Evolutionary conservation across 805 yeast species (phyloP).

Genomic region (Metschnikowia gruessii): DNA sequence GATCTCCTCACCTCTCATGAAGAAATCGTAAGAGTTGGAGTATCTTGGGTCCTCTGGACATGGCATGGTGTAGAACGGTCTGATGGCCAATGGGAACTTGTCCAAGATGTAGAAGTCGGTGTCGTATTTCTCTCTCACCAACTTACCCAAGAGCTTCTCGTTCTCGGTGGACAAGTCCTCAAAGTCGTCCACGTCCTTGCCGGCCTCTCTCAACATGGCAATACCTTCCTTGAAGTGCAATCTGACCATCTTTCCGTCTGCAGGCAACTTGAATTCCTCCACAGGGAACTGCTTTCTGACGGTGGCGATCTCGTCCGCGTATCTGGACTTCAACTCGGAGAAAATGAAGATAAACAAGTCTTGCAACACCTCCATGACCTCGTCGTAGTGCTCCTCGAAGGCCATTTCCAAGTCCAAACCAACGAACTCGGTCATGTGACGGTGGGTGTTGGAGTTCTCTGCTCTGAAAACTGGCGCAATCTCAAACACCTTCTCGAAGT

Average conservation of each 20-base stretch:
- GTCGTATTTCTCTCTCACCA: constrained; percentile 90
- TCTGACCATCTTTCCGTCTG: constrained; percentile 89
- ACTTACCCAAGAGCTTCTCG: constrained; percentile 87
- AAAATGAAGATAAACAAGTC: constrained; percentile 88
- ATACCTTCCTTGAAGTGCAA: constrained; percentile 90
- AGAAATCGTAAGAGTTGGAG: constrained; percentile 98
- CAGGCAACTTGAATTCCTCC: constrained; percentile 94
- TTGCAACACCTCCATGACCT: constrained; percentile 60
- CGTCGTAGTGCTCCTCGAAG: constrained; percentile 97
- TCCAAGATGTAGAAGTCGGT: constrained; percentile 98
- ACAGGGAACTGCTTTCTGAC: constrained; percentile 96
- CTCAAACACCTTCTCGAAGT: constrained; percentile 94
- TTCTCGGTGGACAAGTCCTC: constrained; percentile 93
- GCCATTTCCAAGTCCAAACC: constrained; percentile 99
- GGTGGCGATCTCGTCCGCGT: constrained; percentile 75
- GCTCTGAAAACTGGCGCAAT: constrained; percentile 98
- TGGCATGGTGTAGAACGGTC: constrained; percentile 99
- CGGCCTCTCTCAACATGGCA: constrained; percentile 77
- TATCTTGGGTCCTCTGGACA: constrained; percentile 87
- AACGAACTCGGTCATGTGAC: constrained; percentile 98
- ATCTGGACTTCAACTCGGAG: constrained; percentile 75
- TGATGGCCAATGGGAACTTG: constrained; percentile 93
- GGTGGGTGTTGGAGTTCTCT: constrained; percentile 97
- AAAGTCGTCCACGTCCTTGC: constrained; percentile 79
- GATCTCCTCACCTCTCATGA: constrained; percentile 99